These are phyloP conservation scores for Fusarium sp. DNA, from an alignment of 2,329 filamentous ascomycete genomes.

Conservation along the genomic window DNA sequence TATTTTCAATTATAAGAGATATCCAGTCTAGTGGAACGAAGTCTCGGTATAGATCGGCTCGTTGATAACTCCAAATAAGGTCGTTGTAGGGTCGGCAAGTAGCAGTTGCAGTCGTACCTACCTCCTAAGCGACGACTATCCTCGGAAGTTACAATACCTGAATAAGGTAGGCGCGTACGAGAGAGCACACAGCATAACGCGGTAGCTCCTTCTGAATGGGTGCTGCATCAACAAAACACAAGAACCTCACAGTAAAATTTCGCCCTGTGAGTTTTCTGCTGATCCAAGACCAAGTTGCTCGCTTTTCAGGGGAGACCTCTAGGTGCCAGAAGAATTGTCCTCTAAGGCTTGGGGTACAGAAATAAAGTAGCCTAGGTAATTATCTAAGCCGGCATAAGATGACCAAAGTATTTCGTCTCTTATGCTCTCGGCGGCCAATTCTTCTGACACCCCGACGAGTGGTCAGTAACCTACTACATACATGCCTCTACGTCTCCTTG, in stretches of 20 bases:
- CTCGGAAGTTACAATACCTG: slow-evolving; percentile 22
- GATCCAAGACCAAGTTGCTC: background rate
- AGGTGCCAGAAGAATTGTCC: background rate
- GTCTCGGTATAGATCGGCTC: background rate
- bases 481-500: background rate
- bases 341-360: no score
- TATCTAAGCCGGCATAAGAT: no score
- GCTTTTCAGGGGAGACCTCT: background rate
- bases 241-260: background rate
- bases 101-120: slow-evolving; percentile 10
- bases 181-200: slow-evolving; percentile 14
- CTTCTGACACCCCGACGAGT: background rate
- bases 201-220: background rate
- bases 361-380: no score
- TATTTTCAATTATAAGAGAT: background rate
- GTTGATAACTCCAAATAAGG: background rate
- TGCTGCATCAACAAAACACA: slow-evolving; percentile 1
- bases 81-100: slow-evolving; percentile 1
- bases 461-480: background rate
- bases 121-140: background rate
- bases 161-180: slow-evolving; percentile 7
- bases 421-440: no score
- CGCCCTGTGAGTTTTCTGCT: background rate
- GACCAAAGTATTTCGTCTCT: no score
- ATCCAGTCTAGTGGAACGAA: background rate